Percentiles rank a stretch among this genome's conserved stretches.
Evolutionary conservation across 345 rosid species (phyloP).

Genomic region (Citrus sinensis): DNA sequence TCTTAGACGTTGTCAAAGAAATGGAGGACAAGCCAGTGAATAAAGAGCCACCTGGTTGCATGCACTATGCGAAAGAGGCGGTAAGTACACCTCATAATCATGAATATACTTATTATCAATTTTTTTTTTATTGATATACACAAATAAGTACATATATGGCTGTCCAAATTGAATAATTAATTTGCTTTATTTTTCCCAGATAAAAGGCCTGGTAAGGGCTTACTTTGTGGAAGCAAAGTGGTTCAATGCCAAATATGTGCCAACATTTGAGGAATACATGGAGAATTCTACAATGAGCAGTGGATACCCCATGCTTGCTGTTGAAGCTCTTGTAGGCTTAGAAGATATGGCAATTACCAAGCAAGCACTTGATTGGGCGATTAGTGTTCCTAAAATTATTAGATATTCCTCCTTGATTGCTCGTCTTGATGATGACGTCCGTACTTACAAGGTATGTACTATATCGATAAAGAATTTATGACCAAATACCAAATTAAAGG

Average conservation of each 20-base stretch:
- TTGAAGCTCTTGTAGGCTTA: not conserved
- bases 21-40: not conserved
- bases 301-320: conserved; percentile 8
- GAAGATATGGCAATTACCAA: not conserved
- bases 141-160: no score
- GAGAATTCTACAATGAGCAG: not conserved
- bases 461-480: not conserved
- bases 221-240: conserved; percentile 6
- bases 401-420: not conserved
- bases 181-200: not conserved
- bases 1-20: conserved; percentile 1
- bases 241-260: not conserved
- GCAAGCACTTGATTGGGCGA: not conserved
- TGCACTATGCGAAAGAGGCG: not conserved
- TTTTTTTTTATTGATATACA: not conserved
- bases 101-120: no score
- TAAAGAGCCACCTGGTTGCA: not conserved
- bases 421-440: not conserved
- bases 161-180: not conserved
- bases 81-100: not conserved
- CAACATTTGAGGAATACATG: conserved; percentile 2
- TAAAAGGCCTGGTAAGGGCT: not conserved
- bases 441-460: not conserved
- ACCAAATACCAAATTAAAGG: not conserved
- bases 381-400: not conserved